These are phyloP conservation scores for Apiospora koreana DNA, from an alignment of 2,329 filamentous ascomycete genomes.

Conservation along the genomic window DNA sequence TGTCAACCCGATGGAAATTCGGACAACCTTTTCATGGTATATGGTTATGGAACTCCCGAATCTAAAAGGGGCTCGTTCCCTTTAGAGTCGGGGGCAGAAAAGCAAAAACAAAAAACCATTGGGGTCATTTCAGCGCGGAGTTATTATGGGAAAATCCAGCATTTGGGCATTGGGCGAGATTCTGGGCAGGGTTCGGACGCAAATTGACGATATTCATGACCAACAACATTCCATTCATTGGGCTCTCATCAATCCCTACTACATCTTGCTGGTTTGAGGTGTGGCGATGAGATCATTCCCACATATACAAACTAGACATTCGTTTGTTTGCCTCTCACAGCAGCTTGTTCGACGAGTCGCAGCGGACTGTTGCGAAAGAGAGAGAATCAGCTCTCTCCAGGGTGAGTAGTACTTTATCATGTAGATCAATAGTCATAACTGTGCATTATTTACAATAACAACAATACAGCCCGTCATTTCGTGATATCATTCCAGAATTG, in stretches of 20 bases:
- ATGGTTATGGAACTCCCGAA: background rate
- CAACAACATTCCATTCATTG: background rate
- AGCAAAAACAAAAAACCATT: background rate
- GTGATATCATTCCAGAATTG: too few species aligned
- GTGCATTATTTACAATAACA: background rate
- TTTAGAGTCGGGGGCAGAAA: background rate
- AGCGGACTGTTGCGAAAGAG: background rate
- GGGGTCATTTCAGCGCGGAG: slow-evolving; percentile 8
- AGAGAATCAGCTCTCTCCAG: background rate
- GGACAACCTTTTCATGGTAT: slow-evolving; percentile 1
- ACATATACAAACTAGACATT: background rate
- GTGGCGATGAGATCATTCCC: background rate
- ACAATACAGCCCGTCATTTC: too few species aligned
- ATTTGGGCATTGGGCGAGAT: background rate
- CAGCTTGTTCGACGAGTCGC: background rate
- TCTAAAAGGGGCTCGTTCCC: background rate
- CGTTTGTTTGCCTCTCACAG: background rate
- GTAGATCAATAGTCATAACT: background rate
- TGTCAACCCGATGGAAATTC: background rate
- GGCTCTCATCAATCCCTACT: background rate
- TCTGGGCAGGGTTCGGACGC: background rate
- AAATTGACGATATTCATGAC: slow-evolving; percentile 11
- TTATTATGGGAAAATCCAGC: slow-evolving; percentile 2
- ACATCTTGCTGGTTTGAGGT: slow-evolving; percentile 1
- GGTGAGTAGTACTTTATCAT: background rate